A percentile compares a stretch with the other conserved stretches of the same genome.
Evolutionary conservation across 208 protist species (phyloP).

Genomic region (Zelonia costaricensis): DNA sequence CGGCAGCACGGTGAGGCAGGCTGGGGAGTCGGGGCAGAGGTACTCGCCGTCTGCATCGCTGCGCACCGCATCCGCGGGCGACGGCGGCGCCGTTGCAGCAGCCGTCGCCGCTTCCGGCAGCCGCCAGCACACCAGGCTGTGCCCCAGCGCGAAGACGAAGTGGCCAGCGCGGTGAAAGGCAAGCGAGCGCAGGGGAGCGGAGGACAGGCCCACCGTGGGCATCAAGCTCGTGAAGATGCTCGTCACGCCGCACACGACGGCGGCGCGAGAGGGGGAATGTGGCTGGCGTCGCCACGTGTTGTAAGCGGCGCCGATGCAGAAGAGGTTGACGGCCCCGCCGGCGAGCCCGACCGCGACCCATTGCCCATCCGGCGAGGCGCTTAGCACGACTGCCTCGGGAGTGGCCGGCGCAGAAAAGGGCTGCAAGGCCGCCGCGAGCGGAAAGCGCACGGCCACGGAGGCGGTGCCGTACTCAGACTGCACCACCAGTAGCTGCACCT

Average conservation of each 20-base stretch:
- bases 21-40: conserved; percentile 12
- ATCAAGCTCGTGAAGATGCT: conserved; percentile 22
- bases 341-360: conserved; percentile 32
- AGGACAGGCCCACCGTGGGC: conserved; percentile 3
- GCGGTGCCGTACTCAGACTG: not conserved
- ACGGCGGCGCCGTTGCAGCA: not conserved
- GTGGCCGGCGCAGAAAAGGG: not conserved
- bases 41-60: conserved; percentile 16
- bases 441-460: conserved; percentile 10
- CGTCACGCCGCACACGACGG: conserved; percentile 13
- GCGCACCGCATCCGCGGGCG: not conserved
- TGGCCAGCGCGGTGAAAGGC: conserved; percentile 20
- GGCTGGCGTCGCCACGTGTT: conserved; percentile 4
- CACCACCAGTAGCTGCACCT: conserved; percentile 24
- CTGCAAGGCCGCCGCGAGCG: not conserved
- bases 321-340: conserved; percentile 29
- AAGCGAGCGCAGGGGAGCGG: conserved; percentile 7
- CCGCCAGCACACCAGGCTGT: conserved; percentile 22
- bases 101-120: conserved; percentile 1
- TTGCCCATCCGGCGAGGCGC: conserved; percentile 14
- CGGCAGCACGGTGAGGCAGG: conserved; percentile 27
- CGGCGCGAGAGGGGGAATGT: not conserved
- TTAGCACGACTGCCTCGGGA: conserved; percentile 2
- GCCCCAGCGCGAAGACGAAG: conserved; percentile 20
- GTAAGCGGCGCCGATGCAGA: conserved; percentile 18